Conservation (phyloP, 179 eudicot species). For the Vitellaria paradoxa region DNA sequence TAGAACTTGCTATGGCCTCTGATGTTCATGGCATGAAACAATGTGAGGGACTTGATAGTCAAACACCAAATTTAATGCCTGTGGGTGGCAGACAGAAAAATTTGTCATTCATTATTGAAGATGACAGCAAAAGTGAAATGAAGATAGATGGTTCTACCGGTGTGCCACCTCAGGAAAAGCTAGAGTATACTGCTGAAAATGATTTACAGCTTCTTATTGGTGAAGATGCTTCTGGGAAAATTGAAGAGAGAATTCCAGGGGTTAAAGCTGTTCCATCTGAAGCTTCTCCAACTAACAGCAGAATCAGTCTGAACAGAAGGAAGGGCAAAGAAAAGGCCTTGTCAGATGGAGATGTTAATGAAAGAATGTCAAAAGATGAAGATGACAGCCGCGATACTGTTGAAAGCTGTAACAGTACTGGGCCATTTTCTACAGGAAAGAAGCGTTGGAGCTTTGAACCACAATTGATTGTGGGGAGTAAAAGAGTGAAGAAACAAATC, state of each 20-base stretch:
- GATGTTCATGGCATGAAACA: conserved; percentile 14
- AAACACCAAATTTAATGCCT: conserved; percentile 10
- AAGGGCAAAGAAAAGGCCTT: conserved; percentile 51
- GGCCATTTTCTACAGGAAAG: conserved; percentile 27
- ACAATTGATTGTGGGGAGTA: conserved; percentile 29
- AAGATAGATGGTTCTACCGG: conserved; percentile 6
- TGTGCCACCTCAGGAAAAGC: conserved; percentile 18
- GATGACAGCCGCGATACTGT: conserved; percentile 51
- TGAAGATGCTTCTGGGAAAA: conserved; percentile 6
- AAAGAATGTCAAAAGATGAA: conserved; percentile 23
- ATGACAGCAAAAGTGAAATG: conserved; percentile 11
- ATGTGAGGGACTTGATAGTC: not conserved
- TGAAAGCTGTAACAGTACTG: conserved; percentile 56
- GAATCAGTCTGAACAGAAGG: conserved; percentile 10
- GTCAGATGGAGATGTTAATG: conserved; percentile 26
- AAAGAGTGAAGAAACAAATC: conserved; percentile 36
- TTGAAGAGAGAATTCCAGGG: conserved; percentile 17
- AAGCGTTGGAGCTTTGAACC: conserved; percentile 33
- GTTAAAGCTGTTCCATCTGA: conserved; percentile 19
- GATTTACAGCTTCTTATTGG: conserved; percentile 18
- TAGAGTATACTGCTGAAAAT: conserved; percentile 45
- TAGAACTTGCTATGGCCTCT: conserved; percentile 5
- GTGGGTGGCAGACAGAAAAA: not conserved
- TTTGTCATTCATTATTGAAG: conserved; percentile 9
- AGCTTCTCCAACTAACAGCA: conserved; percentile 26